Evolutionary conservation across 2,329 filamentous ascomycete species (phyloP), one percentile per base, ranked within the genome.

Genomic region (Macrophomina tecta): DNA sequence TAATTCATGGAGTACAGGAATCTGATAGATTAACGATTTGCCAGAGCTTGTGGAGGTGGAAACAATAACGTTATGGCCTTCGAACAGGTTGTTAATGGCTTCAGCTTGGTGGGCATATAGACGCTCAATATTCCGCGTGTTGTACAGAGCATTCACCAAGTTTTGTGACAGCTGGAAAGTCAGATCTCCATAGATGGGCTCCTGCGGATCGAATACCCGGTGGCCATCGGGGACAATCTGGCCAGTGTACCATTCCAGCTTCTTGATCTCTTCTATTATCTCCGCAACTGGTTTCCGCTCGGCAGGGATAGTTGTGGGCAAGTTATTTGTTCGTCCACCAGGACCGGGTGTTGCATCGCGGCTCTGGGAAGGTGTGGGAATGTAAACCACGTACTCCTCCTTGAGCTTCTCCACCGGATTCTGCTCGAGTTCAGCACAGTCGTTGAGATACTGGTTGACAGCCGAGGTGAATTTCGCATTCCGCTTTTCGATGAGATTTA

Each of bases 21-120:
- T 86, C 74, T 99, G 95, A 74, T 98, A 99, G 69, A 99, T 97
- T n/a, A 99, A 82, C 5, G 93, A 97, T 78, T 99, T 99, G 11
- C 95, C 95, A 0, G 95, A 99, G 75, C 92, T 97, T 0, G 95
- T 99, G 0, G 94, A 97, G 0, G 95, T 99, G 1, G 94, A 90
- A 1, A 99, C 90, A 62, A 99, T 94, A 14, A 98, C 93, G 76
- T 97, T 89, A 45, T 90, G 87, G 0, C 93, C 94, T 3, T 90
- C 87, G 66, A 94, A 85, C 1, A 99, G 82, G 68, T 90, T 88
- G 74, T 99, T 99, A 72, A 99, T 92, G 0, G 95, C 95, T 79
- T 97, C 92, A 0, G 94, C 89, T 79, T 99, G 95, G 77, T 99
- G 95, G 0, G 92, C 89, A 74, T 96, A 99, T 45, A 99, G 86